phyloP scores from a whole-genome alignment of 495 filamentous ascomycete species.

The Venustampulla echinocandica region DNA sequence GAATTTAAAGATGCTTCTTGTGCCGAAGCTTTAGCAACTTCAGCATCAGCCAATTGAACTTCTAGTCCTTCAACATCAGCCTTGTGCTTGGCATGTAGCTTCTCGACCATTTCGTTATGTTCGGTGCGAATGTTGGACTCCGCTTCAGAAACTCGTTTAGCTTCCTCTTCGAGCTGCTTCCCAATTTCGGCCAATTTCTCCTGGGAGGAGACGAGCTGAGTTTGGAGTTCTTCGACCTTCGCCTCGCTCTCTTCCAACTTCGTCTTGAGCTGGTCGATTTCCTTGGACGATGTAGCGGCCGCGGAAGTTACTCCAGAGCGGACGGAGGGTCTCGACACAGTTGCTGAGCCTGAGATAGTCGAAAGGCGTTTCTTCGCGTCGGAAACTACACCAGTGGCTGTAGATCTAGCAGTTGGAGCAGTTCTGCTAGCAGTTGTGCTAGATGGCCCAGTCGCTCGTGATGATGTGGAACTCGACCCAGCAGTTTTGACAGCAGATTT shows the following conservation, averaged over 20 bases:
- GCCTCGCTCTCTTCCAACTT: conserved; percentile 35
- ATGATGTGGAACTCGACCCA: conserved; percentile 27
- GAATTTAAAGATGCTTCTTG: conserved; percentile 19
- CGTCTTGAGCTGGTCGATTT: conserved; percentile 42
- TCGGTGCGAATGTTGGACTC: conserved; percentile 18
- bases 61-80: conserved; percentile 30
- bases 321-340: conserved; percentile 18
- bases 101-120: conserved; percentile 22
- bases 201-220: conserved; percentile 27
- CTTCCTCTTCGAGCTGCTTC: conserved; percentile 20
- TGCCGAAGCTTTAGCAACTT: conserved; percentile 11
- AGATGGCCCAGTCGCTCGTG: conserved; percentile 23
- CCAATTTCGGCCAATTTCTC: conserved; percentile 21
- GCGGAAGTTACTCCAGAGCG: conserved; percentile 27
- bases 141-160: conserved; percentile 9
- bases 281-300: conserved; percentile 32
- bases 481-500: conserved; percentile 29
- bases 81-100: conserved; percentile 27
- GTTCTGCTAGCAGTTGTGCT: conserved; percentile 25
- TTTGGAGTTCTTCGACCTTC: conserved; percentile 33
- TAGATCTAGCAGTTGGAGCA: conserved; percentile 26
- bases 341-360: conserved; percentile 28
- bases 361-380: conserved; percentile 46
- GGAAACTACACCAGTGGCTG: conserved; percentile 27
- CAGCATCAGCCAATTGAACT: conserved; percentile 21